A percentile compares a stretch with the other conserved stretches of the same genome.
Conservation (phyloP, 768 basidiomycete genomes). For the Mycena galopus region DNA sequence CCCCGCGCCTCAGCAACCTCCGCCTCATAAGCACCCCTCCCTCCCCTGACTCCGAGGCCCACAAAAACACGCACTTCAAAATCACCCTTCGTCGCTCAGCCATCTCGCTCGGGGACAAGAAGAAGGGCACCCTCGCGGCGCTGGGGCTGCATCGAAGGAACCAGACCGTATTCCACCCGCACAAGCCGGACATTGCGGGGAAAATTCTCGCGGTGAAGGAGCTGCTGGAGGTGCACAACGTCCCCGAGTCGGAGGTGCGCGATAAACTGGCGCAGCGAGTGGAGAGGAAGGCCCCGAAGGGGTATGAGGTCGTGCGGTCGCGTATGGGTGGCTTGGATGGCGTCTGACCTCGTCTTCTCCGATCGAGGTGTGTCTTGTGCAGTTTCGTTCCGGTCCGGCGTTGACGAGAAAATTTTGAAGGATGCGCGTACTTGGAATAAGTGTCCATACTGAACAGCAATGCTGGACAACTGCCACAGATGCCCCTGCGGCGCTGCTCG, state of each 20-base stretch:
- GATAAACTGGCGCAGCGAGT: conserved; percentile 77
- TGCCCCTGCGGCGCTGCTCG: not conserved
- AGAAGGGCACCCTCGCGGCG: conserved; percentile 81
- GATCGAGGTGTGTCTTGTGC: not conserved
- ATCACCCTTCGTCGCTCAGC: conserved; percentile 91
- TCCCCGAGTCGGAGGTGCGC: conserved; percentile 73
- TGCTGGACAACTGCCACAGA: not conserved
- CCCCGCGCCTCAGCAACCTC: conserved; percentile 30
- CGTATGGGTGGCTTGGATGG: conserved; percentile 26
- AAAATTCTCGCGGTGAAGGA: conserved; percentile 93
- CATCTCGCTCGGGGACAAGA: conserved; percentile 81
- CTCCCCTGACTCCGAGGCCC: not conserved
- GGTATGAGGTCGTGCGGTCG: conserved; percentile 70
- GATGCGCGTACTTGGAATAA: not conserved
- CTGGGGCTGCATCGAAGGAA: conserved; percentile 87
- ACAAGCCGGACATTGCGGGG: conserved; percentile 81
- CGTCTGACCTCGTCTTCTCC: not conserved
- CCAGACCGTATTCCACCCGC: conserved; percentile 87
- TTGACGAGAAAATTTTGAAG: not conserved
- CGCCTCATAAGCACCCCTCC: conserved; percentile 28
- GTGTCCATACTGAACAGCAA: not conserved
- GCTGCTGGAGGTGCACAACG: conserved; percentile 89
- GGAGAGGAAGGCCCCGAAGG: conserved; percentile 76
- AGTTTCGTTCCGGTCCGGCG: no score
- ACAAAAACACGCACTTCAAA: conserved; percentile 79